Evolutionary conservation across 2,329 filamentous ascomycete genomes (phyloP), one percentile per base, ranked within the genome.

Genomic region (Tolypocladium cylindrosporum): DNA sequence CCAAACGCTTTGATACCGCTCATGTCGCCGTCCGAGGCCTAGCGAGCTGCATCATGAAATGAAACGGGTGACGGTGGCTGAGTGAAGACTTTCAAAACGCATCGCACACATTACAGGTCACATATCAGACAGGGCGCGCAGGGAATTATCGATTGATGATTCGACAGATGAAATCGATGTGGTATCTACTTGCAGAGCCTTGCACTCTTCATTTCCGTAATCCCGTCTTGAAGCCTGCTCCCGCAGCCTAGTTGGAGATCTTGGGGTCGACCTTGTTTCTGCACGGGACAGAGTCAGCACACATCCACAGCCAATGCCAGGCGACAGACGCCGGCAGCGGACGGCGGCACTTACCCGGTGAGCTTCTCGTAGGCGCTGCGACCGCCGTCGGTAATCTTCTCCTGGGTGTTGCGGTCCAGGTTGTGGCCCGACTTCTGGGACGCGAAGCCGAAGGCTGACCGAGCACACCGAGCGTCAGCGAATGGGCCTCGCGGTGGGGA

Each of bases 361-460:
- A 59, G 42, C 66, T 73, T 75, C 62, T 75, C 73, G 21, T 69
- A 75, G 27, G 65, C 58, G 40, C 21, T 42, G 51, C 73, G 73
- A 8, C 63, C 68, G n/a, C 62, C 65, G 55, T 75, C 73, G 55
- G 71, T 72, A 36, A 73, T 69, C 70, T 75, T 75, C 66, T 75
- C 73, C 41, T 72, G 66, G 21, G 69, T 72, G 16, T 66, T 59
- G 52, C 61, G 64, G 60, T 68, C 61, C 21, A 75, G 57, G 66
- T 72, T 68, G 57, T 68, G 63, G 56, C 73, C 73, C 1, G 66
- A 63, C 66, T 74, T 74, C 59, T 72, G 67, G 61, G 68, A 60
- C 31, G 41, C 65, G 55, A 64, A 61, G 52, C 60, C 62, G 43
- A 73, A 69, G 36, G 64, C 72, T 75, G 41, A 3, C 48, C 48